Conservation (phyloP, 2,329 filamentous ascomycete genomes). For the Neurospora sp. region DNA sequence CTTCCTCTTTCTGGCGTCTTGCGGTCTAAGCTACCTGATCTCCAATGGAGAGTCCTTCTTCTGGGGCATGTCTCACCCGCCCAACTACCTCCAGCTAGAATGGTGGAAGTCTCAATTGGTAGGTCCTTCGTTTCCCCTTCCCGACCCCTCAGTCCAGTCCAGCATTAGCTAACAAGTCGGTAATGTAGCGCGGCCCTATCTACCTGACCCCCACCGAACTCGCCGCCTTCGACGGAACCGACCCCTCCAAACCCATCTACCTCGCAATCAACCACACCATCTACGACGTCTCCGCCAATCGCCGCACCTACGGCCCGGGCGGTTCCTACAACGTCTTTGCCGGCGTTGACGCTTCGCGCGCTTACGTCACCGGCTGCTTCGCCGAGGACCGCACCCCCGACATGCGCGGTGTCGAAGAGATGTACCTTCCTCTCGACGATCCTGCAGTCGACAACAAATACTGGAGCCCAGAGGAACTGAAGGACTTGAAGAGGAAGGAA, state of each 20-base stretch:
- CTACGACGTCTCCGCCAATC: slow-evolving; percentile 67
- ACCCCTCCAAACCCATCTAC: slow-evolving; percentile 70
- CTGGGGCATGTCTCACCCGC: slow-evolving; percentile 53
- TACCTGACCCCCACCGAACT: slow-evolving; percentile 69
- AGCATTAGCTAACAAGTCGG: slow-evolving; percentile 8
- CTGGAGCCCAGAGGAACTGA: slow-evolving; percentile 45
- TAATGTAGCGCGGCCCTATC: slow-evolving; percentile 43
- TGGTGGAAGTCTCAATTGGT: slow-evolving; percentile 54
- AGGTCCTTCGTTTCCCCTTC: slow-evolving; percentile 20
- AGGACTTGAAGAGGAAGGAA: slow-evolving; percentile 50
- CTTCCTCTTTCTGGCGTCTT: slow-evolving; percentile 56
- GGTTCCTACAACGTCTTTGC: slow-evolving; percentile 83
- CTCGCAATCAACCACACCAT: slow-evolving; percentile 82
- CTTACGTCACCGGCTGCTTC: slow-evolving; percentile 91
- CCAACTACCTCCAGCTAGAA: slow-evolving; percentile 50
- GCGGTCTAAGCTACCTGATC: slow-evolving; percentile 65
- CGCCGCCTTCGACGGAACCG: slow-evolving; percentile 63
- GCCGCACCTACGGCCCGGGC: slow-evolving; percentile 67
- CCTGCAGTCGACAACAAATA: slow-evolving; percentile 45
- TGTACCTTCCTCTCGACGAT: slow-evolving; percentile 62
- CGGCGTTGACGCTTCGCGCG: slow-evolving; percentile 75
- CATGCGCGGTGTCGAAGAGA: slow-evolving; percentile 75
- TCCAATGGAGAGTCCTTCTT: slow-evolving; percentile 59
- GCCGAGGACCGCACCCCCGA: slow-evolving; percentile 74
- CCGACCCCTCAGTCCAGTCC: background rate